These are phyloP conservation scores for Diplosphaera chodatii DNA, from an alignment of 139 green algal genomes.

Conservation along the genomic window DNA sequence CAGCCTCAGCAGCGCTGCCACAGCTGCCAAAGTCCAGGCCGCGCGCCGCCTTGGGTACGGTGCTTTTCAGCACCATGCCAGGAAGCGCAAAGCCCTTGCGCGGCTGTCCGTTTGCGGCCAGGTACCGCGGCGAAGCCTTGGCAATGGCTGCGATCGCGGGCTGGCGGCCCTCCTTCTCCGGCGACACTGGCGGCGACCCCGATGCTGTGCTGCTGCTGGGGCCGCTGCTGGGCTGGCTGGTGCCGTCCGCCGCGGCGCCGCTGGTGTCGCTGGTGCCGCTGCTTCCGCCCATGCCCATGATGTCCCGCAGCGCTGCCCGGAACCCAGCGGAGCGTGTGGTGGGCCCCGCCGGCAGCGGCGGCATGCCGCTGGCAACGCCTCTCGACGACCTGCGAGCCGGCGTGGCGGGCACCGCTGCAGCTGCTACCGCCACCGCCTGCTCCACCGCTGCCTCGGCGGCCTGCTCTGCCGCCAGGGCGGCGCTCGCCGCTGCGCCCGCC, in stretches of 20 bases:
- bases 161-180: background rate
- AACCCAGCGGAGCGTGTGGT: background rate
- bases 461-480: too few relatives aligned
- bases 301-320: background rate
- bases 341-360: background rate
- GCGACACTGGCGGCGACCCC: background rate
- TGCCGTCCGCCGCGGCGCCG: too few relatives aligned
- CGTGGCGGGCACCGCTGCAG: too few relatives aligned
- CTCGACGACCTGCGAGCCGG: too few relatives aligned
- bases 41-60: background rate
- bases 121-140: constrained; percentile 32
- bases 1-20: background rate
- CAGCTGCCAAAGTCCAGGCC: background rate
- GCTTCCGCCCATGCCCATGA: background rate
- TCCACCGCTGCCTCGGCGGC: background rate
- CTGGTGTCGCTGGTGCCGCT: background rate
- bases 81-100: constrained; percentile 44
- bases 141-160: background rate
- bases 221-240: too few relatives aligned
- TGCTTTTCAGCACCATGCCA: background rate
- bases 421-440: background rate
- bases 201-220: too few relatives aligned
- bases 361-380: too few relatives aligned
- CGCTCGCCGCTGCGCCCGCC: background rate
- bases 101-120: constrained; percentile 82